Base-by-base conservation (phyloP, 805 yeast species). In the Barnettozyma sp. region DNA sequence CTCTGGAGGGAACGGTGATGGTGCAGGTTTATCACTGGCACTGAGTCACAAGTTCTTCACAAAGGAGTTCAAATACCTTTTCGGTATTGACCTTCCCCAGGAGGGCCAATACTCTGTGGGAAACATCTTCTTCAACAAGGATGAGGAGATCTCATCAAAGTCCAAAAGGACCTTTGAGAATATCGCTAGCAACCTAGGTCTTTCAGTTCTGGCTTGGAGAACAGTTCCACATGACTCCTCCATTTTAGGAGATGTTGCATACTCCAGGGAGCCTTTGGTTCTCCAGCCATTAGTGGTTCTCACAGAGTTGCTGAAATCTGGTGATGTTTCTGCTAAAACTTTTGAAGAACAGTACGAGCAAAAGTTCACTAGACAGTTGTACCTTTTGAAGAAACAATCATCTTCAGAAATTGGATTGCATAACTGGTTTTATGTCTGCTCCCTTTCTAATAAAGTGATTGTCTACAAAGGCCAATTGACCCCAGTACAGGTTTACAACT, bases 401-500 rank as follows among this genome's bases (percentile, higher is more conserved):
- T 77, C 95, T 11, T 94, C 82, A 59, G 73, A 88, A 36, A 88
- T 90, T 53, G 97, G 97, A 15, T 68, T 88, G 47, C 94, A 88
- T 66, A 88, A 90, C 62, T 90, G 97, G 97, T 90, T 90, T 65
- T 90, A 90, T 69, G 86, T 88, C 48, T 88, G 96, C 65, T 90
- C 97, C 6, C 67, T 90, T 42, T 80, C 92, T 37, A 81, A 81
- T 62, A 80, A 77, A 56, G 82, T 87, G 58, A 90, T 90, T 50
- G 97, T 92, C 38, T 90, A 90, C 72, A 90, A 90, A 66, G 98
- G 98, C 51, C 98, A 92, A 66, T 73, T 90, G 54, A 94, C 95
- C 12, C 98, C 98, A 28, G 79, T 82, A 39, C 98, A 90, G 65
- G 97, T 90, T 24, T 92, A 88, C 68, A 77, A 82, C 49, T 90